A percentile compares a stretch with the other conserved stretches of the same genome.
Evolutionary conservation across 345 rosid species (phyloP).

Genomic region (Barbarea vulgaris): DNA sequence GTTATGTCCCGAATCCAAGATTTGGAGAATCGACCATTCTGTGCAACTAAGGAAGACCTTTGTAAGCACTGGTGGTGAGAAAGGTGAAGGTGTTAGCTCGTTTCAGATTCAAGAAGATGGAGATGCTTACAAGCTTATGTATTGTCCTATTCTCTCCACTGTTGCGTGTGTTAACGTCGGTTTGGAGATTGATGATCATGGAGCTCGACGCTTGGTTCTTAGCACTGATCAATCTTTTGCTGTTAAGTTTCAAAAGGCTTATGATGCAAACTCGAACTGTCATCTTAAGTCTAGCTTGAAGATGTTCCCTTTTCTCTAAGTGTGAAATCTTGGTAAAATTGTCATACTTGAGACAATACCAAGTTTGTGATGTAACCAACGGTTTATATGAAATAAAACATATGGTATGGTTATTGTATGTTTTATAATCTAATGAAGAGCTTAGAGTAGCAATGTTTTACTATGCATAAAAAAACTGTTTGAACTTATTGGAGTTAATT

Average conservation of each 20-base stretch:
- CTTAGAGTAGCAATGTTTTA: background rate
- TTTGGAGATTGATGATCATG: constrained; percentile 30
- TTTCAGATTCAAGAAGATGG: constrained; percentile 38
- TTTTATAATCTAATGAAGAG: background rate
- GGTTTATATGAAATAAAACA: constrained; percentile 34
- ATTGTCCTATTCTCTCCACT: constrained; percentile 19
- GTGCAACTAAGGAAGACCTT: constrained; percentile 25
- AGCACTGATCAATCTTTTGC: constrained; percentile 14
- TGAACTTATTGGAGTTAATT: background rate
- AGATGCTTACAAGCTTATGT: constrained; percentile 37
- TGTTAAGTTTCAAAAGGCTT: constrained; percentile 35
- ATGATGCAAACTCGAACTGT: constrained; percentile 33
- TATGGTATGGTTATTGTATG: background rate
- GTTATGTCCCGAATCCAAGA: constrained; percentile 32
- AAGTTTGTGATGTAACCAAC: constrained; percentile 11
- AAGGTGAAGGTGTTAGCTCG: constrained; percentile 15
- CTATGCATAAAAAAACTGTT: background rate
- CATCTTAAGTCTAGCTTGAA: constrained; percentile 18
- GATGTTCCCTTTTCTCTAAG: constrained; percentile 18
- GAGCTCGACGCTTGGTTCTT: constrained; percentile 35
- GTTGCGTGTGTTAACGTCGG: constrained; percentile 22
- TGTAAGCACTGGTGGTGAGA: constrained; percentile 33
- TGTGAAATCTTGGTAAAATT: background rate
- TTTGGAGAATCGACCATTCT: constrained; percentile 32
- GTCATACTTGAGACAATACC: background rate